Evolutionary conservation across 2,329 filamentous ascomycete species (phyloP), one percentile per base, ranked within the genome.

Genomic region (Cladosporium colombiae): DNA sequence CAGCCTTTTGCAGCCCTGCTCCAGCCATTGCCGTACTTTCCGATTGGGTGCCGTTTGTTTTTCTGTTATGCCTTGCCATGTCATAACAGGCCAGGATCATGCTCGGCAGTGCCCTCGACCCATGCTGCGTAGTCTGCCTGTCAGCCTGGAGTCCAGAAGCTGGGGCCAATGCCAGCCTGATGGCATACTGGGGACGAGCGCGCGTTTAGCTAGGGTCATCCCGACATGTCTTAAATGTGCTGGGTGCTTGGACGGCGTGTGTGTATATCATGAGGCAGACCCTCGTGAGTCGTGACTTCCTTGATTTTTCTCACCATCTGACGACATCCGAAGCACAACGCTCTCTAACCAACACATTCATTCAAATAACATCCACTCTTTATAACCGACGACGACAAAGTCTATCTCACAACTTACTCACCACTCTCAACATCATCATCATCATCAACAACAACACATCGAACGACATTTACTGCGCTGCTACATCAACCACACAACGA

Each of bases 161-260:
- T 33, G 18, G 61, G 61, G 35, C 61, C 56, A 8, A 11, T n/a
- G 23, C 33, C 61, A 31, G 61, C 61, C 61, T 63, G 50, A 40
- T 62, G n/a, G 61, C 35, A 29, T 27, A 52, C 61, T 63, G 50
- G 61, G 35, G 27, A 40, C 49, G 35, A n/a, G 61, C 61, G 49
- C 50, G 23, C 49, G 50, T 63, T 63, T 56, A 16, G 23, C 50
- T 40, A 56, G 61, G 61, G 61, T 40, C 29, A 63, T 63, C 61
- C 61, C 50, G 50, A 56, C 35, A 62, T 63, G 61, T 63, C 61
- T 63, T 63, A 63, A 56, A 63, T 63, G 50, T 29, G 35, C 61
- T 63, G 49, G 50, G 61, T 63, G 61, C 61, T 53, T 63, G 50
- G 49, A 56, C 61, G 33, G 29, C 31, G 25, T 62, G 23, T 49